Evolutionary conservation across 2,329 filamentous ascomycete genomes (phyloP).

Genomic region (Diaporthe sp.): DNA sequence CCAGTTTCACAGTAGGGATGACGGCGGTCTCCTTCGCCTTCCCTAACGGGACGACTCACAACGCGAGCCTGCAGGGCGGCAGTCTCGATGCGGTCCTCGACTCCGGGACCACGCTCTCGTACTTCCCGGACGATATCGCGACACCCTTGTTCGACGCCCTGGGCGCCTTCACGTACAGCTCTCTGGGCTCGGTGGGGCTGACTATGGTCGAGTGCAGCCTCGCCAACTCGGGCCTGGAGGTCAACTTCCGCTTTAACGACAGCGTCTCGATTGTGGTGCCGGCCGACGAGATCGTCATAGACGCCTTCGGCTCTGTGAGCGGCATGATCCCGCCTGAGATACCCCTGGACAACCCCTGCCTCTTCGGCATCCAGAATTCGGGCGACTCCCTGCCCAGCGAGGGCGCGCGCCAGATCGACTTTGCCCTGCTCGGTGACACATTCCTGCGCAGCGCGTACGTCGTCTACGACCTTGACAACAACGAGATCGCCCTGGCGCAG

Average conservation of each 20-base stretch:
- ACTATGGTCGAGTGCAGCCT: slow-evolving; percentile 59
- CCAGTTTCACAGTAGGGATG: slow-evolving; percentile 58
- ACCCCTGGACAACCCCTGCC: slow-evolving; percentile 62
- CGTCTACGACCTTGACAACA: slow-evolving; percentile 67
- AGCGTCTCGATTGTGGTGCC: slow-evolving; percentile 49
- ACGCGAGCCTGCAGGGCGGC: slow-evolving; percentile 50
- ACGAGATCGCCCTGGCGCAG: slow-evolving; percentile 66
- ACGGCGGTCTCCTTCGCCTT: slow-evolving; percentile 55
- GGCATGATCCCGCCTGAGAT: slow-evolving; percentile 48
- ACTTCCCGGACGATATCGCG: slow-evolving; percentile 69
- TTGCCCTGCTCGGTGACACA: slow-evolving; percentile 60
- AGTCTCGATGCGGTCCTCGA: slow-evolving; percentile 72
- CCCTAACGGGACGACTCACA: slow-evolving; percentile 53
- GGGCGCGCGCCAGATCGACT: slow-evolving; percentile 40
- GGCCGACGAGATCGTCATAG: slow-evolving; percentile 56
- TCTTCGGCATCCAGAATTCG: slow-evolving; percentile 67
- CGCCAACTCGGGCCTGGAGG: slow-evolving; percentile 51
- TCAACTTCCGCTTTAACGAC: slow-evolving; percentile 59
- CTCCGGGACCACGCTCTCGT: slow-evolving; percentile 76
- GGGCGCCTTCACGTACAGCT: slow-evolving; percentile 55
- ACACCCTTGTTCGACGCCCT: slow-evolving; percentile 54
- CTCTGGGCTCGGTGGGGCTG: slow-evolving; percentile 50
- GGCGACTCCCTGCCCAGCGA: slow-evolving; percentile 41
- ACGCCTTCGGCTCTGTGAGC: slow-evolving; percentile 51
- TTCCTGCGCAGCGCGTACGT: slow-evolving; percentile 66